Percentiles rank a stretch among this genome's conserved stretches.
Conservation (phyloP, 2,329 filamentous ascomycete genomes). For the Colletotrichum sp. region DNA sequence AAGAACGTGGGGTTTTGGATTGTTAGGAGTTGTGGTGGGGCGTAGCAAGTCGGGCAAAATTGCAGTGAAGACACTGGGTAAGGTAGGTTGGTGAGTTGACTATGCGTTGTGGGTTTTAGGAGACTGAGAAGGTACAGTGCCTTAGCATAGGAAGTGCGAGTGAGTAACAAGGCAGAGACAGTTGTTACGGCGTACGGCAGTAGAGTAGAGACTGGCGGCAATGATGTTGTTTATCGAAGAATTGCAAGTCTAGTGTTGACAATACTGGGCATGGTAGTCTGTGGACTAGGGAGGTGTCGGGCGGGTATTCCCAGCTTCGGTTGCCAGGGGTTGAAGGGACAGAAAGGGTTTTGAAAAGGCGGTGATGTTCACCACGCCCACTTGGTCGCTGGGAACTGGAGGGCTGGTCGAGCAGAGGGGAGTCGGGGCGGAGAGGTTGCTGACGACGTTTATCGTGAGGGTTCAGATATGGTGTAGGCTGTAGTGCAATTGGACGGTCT, state of each 20-base stretch:
- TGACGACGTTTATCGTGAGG: neutral
- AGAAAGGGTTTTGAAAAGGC: neutral
- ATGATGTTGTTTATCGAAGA: neutral
- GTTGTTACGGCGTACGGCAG: neutral
- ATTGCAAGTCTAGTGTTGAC: neutral
- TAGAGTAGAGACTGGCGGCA: neutral
- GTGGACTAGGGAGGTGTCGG: neutral
- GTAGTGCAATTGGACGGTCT: neutral
- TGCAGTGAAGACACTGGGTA: neutral
- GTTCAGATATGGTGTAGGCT: neutral
- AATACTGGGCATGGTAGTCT: no score
- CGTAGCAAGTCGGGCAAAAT: neutral
- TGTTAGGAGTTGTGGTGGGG: neutral
- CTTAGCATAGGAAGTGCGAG: neutral
- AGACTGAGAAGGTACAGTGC: neutral
- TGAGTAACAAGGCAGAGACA: neutral
- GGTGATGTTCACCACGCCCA: slow-evolving; percentile 7
- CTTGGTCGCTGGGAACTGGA: neutral
- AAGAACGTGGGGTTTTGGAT: neutral
- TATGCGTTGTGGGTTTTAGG: neutral
- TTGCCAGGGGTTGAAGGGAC: neutral
- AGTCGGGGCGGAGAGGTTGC: neutral
- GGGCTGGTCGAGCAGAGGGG: neutral
- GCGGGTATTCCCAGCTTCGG: neutral
- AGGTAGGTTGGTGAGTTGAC: neutral